Base-by-base conservation (phyloP, 2,329 filamentous ascomycete genomes). In the Gliomastix tumulicola region DNA sequence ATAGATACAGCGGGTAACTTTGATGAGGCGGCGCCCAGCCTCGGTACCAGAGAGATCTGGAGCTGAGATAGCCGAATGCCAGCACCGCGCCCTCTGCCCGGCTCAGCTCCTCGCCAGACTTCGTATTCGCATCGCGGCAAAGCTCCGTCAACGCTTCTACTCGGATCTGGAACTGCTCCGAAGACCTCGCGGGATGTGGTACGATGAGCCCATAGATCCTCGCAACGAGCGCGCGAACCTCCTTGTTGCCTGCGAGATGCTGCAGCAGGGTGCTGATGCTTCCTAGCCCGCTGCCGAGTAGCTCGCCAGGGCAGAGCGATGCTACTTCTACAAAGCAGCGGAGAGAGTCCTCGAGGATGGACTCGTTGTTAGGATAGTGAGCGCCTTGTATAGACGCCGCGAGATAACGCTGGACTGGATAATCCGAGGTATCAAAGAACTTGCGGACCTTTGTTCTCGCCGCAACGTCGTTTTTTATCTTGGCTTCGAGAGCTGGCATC, bases 401-500 rank as follows among this genome's bases (percentile, higher is more conserved):
- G 6, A 83, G 55, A 23, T 77, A 66, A 6, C 61, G 57, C 13
- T 7, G 7, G 0, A 59, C 41, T 3, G 44, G 12, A 22, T 55
- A 52, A 62, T 71, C 61, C 2, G 62, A 46, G 30, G 49, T 55
- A 37, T 60, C 49, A 40, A 84, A 50, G 43, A 82, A 77, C 1
- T 53, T 50, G 37, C 69, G 73, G 38, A 88, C 69, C 6, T 69
- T 69, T 19, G 70, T 58, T 28, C 86, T 73, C 10, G 78, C 77
- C 32, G 70, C 63, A 40, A 82, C 70, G 49, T 90, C 84, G 6
- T 82, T 84, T 28, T 79, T 73, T 21, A 92, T 68, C 7, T 83
- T 69, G 2, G 79, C 76, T 46, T 89, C 84, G 3, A 97, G 67
- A 46, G 84, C 82, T 32, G 81, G 71, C 53, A 88, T 84, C 92